A percentile compares a stretch with the other conserved stretches of the same genome.
Conservation (phyloP, 2,329 filamentous ascomycete species). For the Talaromyces sp. region DNA sequence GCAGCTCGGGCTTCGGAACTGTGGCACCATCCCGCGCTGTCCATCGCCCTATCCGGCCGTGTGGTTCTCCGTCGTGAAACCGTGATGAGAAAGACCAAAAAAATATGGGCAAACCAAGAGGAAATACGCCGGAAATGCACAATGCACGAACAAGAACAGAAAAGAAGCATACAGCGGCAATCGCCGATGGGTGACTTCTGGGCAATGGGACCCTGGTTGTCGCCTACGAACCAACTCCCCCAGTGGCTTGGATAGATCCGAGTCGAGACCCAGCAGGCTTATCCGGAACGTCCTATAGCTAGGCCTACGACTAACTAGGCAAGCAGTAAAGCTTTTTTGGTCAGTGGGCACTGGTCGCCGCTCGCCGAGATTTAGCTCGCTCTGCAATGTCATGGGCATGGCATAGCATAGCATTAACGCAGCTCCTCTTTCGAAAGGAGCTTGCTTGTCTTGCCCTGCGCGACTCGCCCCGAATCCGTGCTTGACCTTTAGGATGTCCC, state of each 20-base stretch:
- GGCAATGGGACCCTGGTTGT: background rate
- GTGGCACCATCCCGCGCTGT: background rate
- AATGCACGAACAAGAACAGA: background rate
- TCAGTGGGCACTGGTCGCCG: background rate
- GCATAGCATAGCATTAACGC: background rate
- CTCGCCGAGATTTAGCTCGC: background rate
- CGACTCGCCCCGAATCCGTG: background rate
- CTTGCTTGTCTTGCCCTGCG: background rate
- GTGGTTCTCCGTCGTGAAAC: background rate
- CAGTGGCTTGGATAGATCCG: conserved; percentile 8
- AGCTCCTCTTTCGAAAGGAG: background rate
- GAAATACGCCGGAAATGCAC: too few species aligned
- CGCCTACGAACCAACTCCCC: background rate
- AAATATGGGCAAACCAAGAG: too few species aligned
- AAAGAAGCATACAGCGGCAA: background rate
- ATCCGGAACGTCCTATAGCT: background rate
- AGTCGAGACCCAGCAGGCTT: conserved; percentile 6
- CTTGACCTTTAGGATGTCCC: background rate
- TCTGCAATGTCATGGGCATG: background rate
- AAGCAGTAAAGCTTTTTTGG: background rate
- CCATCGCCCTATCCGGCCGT: background rate
- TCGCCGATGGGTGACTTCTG: background rate
- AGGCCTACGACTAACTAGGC: background rate
- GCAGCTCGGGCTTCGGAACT: background rate
- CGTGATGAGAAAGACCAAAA: background rate